Evolutionary conservation across 257 asterid genomes (phyloP).

Genomic region (Gentiana dahurica): DNA sequence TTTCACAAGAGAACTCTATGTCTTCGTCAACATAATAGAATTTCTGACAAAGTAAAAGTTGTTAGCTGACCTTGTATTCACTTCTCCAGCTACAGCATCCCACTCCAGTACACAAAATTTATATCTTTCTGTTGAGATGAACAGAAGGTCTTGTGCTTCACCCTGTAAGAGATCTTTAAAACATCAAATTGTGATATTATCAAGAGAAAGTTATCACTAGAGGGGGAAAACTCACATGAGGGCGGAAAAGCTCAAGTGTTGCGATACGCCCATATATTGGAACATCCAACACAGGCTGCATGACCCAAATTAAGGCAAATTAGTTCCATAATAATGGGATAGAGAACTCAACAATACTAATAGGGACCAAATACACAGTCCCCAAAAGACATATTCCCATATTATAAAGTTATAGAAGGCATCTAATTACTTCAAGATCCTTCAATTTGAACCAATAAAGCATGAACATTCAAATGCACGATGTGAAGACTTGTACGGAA

Average conservation of each 20-base stretch:
- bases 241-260: slow-evolving; percentile 94
- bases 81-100: slow-evolving; percentile 73
- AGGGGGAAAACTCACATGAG: slow-evolving; percentile 61
- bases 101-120: slow-evolving; percentile 89
- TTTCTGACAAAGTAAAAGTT: not conserved
- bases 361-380: too few relatives aligned
- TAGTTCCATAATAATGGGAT: slow-evolving; percentile 3
- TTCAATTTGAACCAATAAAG: not conserved
- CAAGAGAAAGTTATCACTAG: slow-evolving; percentile 9
- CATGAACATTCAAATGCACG: not conserved
- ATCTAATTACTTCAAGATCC: too few relatives aligned
- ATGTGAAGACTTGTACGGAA: not conserved
- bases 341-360: not conserved
- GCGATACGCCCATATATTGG: slow-evolving; percentile 99
- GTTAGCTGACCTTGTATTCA: slow-evolving; percentile 57
- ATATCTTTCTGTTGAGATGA: slow-evolving; percentile 84
- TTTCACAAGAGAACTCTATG: not conserved
- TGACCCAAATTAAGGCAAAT: slow-evolving; percentile 13
- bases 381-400: too few relatives aligned
- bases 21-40: not conserved
- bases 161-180: slow-evolving; percentile 41
- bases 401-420: too few relatives aligned
- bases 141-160: slow-evolving; percentile 84
- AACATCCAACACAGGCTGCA: slow-evolving; percentile 94
- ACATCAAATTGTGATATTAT: not conserved